Evolutionary conservation across 2,329 filamentous ascomycete species (phyloP).

Genomic region (Scedosporium apiospermum): DNA sequence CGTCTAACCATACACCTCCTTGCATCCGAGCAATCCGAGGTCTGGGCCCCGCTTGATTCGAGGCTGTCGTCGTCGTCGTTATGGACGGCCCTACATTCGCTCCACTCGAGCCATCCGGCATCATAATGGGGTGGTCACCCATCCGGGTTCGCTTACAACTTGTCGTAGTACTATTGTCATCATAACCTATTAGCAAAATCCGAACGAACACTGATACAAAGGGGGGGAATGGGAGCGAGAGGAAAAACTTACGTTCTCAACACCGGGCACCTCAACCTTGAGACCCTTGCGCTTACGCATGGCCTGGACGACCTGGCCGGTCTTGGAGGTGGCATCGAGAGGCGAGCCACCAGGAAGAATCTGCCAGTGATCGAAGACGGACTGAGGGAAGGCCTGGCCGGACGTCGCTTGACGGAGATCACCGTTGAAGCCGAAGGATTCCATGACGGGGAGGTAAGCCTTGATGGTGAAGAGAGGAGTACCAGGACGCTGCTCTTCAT

Average conservation of each 20-base stretch:
- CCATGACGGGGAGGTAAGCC: constrained; percentile 91
- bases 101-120: background rate
- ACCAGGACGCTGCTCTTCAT: constrained; percentile 94
- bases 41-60: background rate
- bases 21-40: background rate
- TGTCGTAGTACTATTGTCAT: constrained; percentile 82
- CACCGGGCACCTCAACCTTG: constrained; percentile 87
- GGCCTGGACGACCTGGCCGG: constrained; percentile 71
- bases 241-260: constrained; percentile 72
- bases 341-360: constrained; percentile 88
- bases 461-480: constrained; percentile 99
- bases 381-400: constrained; percentile 98
- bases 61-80: background rate
- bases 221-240: constrained; percentile 18
- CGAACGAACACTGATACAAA: constrained; percentile 18
- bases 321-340: constrained; percentile 72
- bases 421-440: constrained; percentile 98
- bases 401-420: constrained; percentile 89
- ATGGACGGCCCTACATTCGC: background rate
- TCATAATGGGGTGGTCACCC: background rate
- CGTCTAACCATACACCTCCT: background rate
- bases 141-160: constrained; percentile 60
- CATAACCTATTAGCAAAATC: constrained; percentile 15
- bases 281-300: constrained; percentile 99
- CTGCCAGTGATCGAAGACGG: constrained; percentile 99